Evolutionary conservation across 257 asterid genomes (phyloP).

Genomic region (Cynanchum wilfordii): DNA sequence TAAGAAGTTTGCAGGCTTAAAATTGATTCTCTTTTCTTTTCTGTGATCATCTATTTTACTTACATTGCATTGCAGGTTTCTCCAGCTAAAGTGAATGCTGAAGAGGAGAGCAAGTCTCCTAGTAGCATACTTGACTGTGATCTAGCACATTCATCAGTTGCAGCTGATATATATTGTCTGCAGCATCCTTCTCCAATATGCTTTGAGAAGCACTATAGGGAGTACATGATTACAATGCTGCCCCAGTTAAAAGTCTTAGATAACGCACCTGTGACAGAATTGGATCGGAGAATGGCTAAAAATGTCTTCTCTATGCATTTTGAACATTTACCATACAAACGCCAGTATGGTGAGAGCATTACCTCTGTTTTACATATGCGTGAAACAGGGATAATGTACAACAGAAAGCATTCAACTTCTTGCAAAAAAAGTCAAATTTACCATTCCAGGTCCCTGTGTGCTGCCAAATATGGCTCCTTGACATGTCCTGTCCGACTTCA

Average conservation of each 20-base stretch:
- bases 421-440: constrained; percentile 39
- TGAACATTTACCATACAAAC: constrained; percentile 66
- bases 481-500: constrained; percentile 33
- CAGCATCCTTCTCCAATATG: constrained; percentile 30
- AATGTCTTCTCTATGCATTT: constrained; percentile 47
- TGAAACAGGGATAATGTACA: constrained; percentile 38
- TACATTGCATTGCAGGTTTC: constrained; percentile 22
- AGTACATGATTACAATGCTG: constrained; percentile 28
- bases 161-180: constrained; percentile 6
- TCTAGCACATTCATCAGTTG: constrained; percentile 18
- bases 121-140: constrained; percentile 33
- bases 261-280: constrained; percentile 23
- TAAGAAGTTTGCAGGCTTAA: background rate
- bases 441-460: constrained; percentile 60
- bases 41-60: background rate
- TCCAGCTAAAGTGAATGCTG: constrained; percentile 23
- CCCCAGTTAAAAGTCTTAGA: constrained; percentile 24
- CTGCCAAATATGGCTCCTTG: constrained; percentile 53
- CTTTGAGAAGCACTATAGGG: constrained; percentile 29
- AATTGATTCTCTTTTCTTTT: background rate
- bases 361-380: constrained; percentile 43
- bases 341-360: constrained; percentile 50
- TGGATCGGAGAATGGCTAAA: constrained; percentile 32
- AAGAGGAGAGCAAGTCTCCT: constrained; percentile 33
- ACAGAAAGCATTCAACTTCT: constrained; percentile 23